Evolutionary conservation across 495 filamentous ascomycete species (phyloP), one percentile per base, ranked within the genome.

Genomic region (Aspergillus carlsbadensis): DNA sequence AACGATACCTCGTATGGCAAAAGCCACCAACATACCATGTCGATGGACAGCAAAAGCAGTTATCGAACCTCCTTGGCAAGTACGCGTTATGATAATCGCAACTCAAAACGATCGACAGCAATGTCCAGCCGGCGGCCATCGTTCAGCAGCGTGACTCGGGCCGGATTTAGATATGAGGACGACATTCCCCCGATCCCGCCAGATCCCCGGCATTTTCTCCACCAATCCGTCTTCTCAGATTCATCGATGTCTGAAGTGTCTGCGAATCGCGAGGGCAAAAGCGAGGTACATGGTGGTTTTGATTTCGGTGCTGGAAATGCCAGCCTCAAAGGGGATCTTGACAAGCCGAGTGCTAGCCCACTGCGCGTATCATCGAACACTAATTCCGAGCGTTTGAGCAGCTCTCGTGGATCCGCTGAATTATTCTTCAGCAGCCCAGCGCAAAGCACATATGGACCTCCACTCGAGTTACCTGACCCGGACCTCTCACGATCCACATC

Each of bases 51-150:
- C 54, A 72, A 70, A 41, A 78, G 76, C 51, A 78, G 73, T 52
- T 78, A 78, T 54, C 64, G 74, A 33, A 74, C 73, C 0, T 78
- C 75, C 3, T 37, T 75, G 8, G 64, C 72, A 15, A 80, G 76
- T 60, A 79, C 67, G n/a, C 69, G 74, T 8, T 66, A 71, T 54
- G 69, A 70, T 41, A 65, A 61, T 47, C 53, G 65, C 15, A 53
- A 37, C 56, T 63, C 68, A 6, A 43, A 70, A 65, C 40, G 65
- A 20, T 71, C 70, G 24, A 68, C 69, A 3, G 62, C 75, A 37
- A 62, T 64, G 21, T 67, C 65, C n/a, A 65, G 68, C 46, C 58
- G 65, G n/a, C 56, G 73, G 58, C 73, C 75, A 7, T 78, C 78
- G 0, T 66, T 74, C 6, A 63, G 69, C 26, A 76, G 72, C 54